Conservation (phyloP, 164 flowering plant genomes). For the Berberis thunbergii region DNA sequence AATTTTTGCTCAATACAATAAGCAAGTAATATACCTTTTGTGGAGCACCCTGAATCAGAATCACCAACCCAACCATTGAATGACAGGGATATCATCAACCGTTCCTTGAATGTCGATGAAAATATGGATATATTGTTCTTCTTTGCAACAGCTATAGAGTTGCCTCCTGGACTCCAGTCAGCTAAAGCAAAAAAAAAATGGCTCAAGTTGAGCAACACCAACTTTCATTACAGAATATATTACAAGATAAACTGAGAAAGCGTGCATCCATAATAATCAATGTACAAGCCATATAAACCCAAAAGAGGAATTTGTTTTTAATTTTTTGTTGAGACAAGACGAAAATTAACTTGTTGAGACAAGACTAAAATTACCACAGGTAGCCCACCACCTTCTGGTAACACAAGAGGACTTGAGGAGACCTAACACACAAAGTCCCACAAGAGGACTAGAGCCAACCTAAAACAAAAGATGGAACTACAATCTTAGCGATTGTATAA, state of each 20-base stretch:
- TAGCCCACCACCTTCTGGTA: too few relatives aligned
- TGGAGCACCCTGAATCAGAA: slow-evolving; percentile 20
- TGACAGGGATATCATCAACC: slow-evolving; percentile 31
- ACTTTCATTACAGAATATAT: neutral
- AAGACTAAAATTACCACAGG: too few relatives aligned
- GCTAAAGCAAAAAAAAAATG: slow-evolving; percentile 22
- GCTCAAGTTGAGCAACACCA: neutral
- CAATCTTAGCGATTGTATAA: too few relatives aligned
- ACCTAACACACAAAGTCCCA: too few relatives aligned
- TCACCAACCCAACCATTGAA: slow-evolving; percentile 38
- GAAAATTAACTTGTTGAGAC: too few relatives aligned
- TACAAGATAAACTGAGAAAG: neutral
- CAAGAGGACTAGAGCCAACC: too few relatives aligned
- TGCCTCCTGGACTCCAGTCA: slow-evolving; percentile 65
- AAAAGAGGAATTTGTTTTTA: too few relatives aligned
- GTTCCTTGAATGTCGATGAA: slow-evolving; percentile 58
- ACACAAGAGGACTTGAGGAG: too few relatives aligned
- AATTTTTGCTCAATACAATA: neutral
- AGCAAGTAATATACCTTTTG: slow-evolving; percentile 45
- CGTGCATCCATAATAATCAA: too few relatives aligned
- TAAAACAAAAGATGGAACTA: too few relatives aligned
- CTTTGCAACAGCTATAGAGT: slow-evolving; percentile 59
- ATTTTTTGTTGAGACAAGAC: too few relatives aligned
- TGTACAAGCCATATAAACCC: too few relatives aligned
- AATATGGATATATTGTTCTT: slow-evolving; percentile 41